Evolutionary conservation across 768 basidiomycete genomes (phyloP), one percentile per base, ranked within the genome.

Genomic region (Suillus hirtellus): DNA sequence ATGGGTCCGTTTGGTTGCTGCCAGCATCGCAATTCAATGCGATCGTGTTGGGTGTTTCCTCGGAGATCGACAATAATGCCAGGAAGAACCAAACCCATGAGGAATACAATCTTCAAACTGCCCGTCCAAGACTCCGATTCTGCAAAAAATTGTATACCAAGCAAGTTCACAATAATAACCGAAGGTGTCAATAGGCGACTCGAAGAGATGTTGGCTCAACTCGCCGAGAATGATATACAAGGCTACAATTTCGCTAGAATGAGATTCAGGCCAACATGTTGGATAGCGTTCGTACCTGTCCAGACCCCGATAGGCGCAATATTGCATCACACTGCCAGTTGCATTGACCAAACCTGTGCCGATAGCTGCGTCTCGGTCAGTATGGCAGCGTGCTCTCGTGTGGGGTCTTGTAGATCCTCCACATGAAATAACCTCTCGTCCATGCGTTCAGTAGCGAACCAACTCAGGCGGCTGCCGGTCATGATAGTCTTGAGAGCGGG

Each of bases 91-190:
- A 68, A 59, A 21, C 60, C 61, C 34, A 50, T 31, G 24, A 79
- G 72, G 15, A 78, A 74, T 31, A 80, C 64, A 71, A 92, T 81
- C 73, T 92, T 91, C 72, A 92, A 80, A 61, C 84, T 83, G 62
- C 86, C 88, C 68, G 84, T 83, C 87, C 87, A 89, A 74, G 89
- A 89, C 69, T 89, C 87, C n/a, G 89, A 75, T 70, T 90, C 88
- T 59, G 88, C 87, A 63, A 89, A 90, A 7, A 89, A 80, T 9
- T 84, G 81, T n/a, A 89, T 84, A 49, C 87, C 87, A 47, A 89
- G 77, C 15, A 88, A 71, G 72, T 89, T 89, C 65, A 88, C 42
- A 2, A 61, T 17, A 54, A 58, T 37, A 35, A 69, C 44, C 59
- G 11, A 12, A 61, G 14, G 17, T 34, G 46, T 42, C 10, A 43